A percentile compares a stretch with the other conserved stretches of the same genome.
Evolutionary conservation across 306 rosid genomes (phyloP).

Genomic region (Corylus americana): DNA sequence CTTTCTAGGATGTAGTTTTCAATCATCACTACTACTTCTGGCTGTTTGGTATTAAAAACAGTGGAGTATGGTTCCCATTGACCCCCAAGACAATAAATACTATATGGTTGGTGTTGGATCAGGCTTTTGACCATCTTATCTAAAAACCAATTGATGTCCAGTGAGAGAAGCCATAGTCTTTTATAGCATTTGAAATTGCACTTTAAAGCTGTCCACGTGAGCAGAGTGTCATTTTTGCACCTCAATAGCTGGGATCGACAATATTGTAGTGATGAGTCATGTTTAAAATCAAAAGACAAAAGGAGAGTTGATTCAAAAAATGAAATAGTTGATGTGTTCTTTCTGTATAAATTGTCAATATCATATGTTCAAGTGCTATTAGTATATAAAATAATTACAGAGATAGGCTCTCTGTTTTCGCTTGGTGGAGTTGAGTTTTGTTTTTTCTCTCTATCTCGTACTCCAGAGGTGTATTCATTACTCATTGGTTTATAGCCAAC

Average conservation of each 20-base stretch:
- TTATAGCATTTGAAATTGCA: too few relatives aligned
- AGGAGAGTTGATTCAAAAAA: neutral
- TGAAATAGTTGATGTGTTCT: neutral
- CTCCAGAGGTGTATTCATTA: neutral
- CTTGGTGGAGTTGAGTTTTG: conserved; percentile 3
- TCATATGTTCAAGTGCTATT: neutral
- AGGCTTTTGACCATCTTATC: too few relatives aligned
- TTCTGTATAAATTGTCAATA: neutral
- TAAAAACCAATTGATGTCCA: too few relatives aligned
- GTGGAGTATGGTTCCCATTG: neutral
- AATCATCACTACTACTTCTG: neutral
- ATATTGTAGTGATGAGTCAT: neutral
- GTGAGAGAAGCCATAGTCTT: too few relatives aligned
- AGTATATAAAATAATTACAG: neutral
- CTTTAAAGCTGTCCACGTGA: too few relatives aligned
- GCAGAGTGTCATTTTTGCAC: too few relatives aligned
- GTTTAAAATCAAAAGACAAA: neutral
- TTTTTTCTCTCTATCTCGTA: neutral
- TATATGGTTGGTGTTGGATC: neutral
- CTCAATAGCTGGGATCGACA: too few relatives aligned
- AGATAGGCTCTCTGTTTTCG: neutral
- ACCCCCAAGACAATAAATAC: neutral
- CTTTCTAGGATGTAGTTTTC: neutral
- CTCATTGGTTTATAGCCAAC: conserved; percentile 1
- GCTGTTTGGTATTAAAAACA: neutral